phyloP scores from a whole-genome alignment of 2,329 filamentous ascomycete species.

The Claviceps sp. region DNA sequence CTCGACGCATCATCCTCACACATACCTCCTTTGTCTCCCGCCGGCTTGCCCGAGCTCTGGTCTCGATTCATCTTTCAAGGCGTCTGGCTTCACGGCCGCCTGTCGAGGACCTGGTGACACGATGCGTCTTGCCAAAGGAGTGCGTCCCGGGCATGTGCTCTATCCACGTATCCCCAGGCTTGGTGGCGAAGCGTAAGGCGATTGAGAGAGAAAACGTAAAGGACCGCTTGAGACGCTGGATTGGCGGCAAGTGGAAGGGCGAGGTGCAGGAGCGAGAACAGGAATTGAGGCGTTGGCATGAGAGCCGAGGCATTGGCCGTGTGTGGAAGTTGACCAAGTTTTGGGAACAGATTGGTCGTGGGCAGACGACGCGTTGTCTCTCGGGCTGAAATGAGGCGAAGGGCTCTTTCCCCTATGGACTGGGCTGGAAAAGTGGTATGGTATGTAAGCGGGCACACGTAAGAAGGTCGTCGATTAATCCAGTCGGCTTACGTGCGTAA shows the following conservation, averaged over 20 bases:
- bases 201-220: conserved; percentile 57
- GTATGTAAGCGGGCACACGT: too few species aligned
- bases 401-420: not conserved
- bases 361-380: conserved; percentile 17
- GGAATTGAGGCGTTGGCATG: conserved; percentile 32
- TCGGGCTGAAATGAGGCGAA: not conserved
- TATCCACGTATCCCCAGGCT: conserved; percentile 38
- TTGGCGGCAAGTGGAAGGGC: conserved; percentile 43
- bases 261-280: conserved; percentile 38
- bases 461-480: too few species aligned
- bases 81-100: conserved; percentile 47
- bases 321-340: conserved; percentile 51
- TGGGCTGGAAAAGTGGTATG: not conserved
- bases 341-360: conserved; percentile 48
- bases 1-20: conserved; percentile 53
- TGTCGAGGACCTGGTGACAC: conserved; percentile 44
- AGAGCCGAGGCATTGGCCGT: conserved; percentile 37
- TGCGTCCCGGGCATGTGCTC: conserved; percentile 36
- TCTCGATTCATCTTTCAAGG: conserved; percentile 51
- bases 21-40: conserved; percentile 52
- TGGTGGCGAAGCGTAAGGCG: conserved; percentile 48
- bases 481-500: too few species aligned
- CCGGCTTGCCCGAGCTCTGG: conserved; percentile 47
- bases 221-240: conserved; percentile 51
- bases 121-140: conserved; percentile 52